Base-by-base conservation (phyloP, 306 rosid genomes). In the Sicyos baderoa region DNA sequence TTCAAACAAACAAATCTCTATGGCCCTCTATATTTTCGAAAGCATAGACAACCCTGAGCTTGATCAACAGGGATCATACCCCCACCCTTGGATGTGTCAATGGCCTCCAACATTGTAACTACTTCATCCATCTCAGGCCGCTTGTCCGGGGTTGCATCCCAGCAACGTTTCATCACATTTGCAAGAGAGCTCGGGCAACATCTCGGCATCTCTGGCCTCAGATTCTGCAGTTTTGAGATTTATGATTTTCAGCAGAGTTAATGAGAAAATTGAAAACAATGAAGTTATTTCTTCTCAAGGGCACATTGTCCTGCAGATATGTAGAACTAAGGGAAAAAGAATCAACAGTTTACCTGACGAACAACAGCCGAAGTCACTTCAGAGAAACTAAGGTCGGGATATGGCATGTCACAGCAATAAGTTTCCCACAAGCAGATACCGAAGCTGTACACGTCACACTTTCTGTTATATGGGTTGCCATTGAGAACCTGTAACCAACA, bases 331-430 rank as follows among this genome's bases (percentile, higher is more conserved):
- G 50, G 61, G 51, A 9, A 2, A 19, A 53, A 52, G 50, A 48
- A 42, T 68, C 47, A 71, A 58, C 22, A 47, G 57, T 47, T 62
- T 76, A 90, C 99, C 99, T 90, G 97, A 77, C 96, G 94, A 76
- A 93, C 98, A 22, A 93, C 98, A 3, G 98, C 97, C 22, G 98
- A 85, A 61, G 98, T 93, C 47, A 93, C 88, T 78, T 93, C 98
- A 16, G 98, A 85, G 88, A 93, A 93, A 79, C 95, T 93, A 70
- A 93, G 91, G 75, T 93, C 98, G 25, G 97, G 96, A 72, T 89
- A 93, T 58, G 98, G 98, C 98, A 93, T 93, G 89, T 93, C 98
- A 73, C 98, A 93, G 77, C 98, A 93, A 81, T 93, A 93, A 47
- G 76, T 85, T 80, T 93, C 98, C 98, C 98, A 93, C 61, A 93